phyloP scores from a whole-genome alignment of 2,329 filamentous ascomycete genomes.

The Botrytis hyacinthi region DNA sequence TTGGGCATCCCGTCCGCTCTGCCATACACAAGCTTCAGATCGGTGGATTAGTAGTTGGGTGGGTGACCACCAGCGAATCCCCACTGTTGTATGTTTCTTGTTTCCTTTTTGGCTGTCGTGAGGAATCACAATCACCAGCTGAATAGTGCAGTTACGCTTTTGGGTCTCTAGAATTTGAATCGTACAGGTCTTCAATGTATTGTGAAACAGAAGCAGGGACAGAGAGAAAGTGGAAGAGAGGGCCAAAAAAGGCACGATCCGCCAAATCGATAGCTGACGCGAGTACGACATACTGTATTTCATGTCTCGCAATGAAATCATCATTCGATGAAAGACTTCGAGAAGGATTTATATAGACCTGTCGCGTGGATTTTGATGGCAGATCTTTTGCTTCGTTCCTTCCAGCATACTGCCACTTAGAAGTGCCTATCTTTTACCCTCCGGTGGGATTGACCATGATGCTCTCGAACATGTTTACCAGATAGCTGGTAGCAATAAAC shows the following conservation, averaged over 20 bases:
- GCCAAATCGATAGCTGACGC: no score
- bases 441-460: not conserved
- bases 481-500: not conserved
- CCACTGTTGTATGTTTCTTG: conserved; percentile 15
- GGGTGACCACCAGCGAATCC: conserved; percentile 19
- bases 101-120: not conserved
- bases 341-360: not conserved
- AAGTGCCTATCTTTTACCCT: not conserved
- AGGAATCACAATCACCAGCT: not conserved
- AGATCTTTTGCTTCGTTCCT: not conserved
- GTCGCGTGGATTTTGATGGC: not conserved
- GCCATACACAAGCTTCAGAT: conserved; percentile 21
- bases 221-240: not conserved
- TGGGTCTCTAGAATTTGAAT: not conserved
- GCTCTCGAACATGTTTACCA: not conserved
- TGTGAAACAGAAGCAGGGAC: no score
- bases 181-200: not conserved
- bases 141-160: not conserved
- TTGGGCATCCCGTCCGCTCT: conserved; percentile 21
- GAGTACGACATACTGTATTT: no score
- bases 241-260: no score
- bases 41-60: conserved; percentile 20
- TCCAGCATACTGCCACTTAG: not conserved
- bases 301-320: no score
- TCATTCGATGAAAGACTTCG: no score